Percentiles rank a stretch among this genome's conserved stretches.
These are phyloP conservation scores for Paramecium pentaurelia DNA, from an alignment of 73 alveolate genomes.

Conservation along the genomic window DNA sequence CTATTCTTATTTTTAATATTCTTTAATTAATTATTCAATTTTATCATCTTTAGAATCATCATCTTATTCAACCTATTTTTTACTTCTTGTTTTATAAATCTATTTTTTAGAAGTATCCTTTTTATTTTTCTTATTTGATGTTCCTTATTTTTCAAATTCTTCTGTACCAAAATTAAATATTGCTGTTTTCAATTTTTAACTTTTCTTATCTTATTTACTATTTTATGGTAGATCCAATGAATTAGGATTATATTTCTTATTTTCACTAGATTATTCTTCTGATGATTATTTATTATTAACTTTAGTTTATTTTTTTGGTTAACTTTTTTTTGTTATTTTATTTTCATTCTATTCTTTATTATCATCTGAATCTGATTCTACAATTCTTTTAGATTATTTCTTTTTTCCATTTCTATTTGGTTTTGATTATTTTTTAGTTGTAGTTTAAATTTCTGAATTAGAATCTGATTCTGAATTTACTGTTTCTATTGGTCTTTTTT, in stretches of 20 bases:
- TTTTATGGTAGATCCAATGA: neutral
- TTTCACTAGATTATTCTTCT: neutral
- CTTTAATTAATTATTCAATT: neutral
- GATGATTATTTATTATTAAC: neutral
- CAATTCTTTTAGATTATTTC: neutral
- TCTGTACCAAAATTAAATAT: neutral
- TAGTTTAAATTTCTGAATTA: neutral
- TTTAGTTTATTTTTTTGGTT: neutral
- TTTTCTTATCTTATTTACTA: neutral
- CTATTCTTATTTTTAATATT: neutral
- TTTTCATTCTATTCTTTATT: neutral
- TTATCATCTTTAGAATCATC: neutral
- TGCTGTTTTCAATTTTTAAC: neutral
- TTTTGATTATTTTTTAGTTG: neutral
- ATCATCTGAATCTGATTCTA: neutral
- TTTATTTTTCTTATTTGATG: neutral
- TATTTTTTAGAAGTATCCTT: neutral
- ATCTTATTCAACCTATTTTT: neutral
- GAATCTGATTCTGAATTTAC: neutral
- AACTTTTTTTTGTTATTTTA: neutral
- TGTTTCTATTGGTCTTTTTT: neutral
- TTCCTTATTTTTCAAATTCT: neutral
- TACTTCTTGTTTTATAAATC: neutral
- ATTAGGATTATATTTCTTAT: neutral
- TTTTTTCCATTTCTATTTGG: neutral